Evolutionary conservation across 2,329 filamentous ascomycete species (phyloP).

Genomic region (Tolypocladium album): DNA sequence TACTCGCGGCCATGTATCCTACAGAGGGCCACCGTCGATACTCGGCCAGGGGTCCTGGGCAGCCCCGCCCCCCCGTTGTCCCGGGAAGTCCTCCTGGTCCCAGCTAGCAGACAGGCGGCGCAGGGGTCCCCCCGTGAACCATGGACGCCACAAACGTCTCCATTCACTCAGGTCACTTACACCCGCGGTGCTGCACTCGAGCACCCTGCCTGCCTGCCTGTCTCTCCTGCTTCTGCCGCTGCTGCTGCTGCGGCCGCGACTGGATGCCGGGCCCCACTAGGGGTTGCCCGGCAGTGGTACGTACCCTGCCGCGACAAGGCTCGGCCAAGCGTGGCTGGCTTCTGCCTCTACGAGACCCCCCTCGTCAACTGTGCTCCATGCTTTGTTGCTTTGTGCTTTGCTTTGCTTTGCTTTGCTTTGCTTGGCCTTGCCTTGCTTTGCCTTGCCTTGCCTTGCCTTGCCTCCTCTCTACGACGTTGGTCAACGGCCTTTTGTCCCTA

Average conservation of each 20-base stretch:
- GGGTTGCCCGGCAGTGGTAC: not conserved
- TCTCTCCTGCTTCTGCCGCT: not conserved
- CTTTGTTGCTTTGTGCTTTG: not conserved
- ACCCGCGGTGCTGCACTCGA: not conserved
- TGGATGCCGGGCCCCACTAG: not conserved
- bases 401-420: not conserved
- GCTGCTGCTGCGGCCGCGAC: not conserved
- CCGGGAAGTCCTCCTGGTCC: constrained; percentile 1
- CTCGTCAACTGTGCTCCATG: not conserved
- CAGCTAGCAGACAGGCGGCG: not conserved
- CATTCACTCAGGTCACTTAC: not conserved
- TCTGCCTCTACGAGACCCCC: not conserved
- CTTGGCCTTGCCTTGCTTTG: not conserved
- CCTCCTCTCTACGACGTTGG: not conserved
- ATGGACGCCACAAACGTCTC: not conserved
- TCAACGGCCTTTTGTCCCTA: not conserved
- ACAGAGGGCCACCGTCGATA: not conserved
- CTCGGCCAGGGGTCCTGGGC: not conserved
- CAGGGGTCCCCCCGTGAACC: not conserved
- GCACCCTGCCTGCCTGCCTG: not conserved
- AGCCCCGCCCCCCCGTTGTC: not conserved
- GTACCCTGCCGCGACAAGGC: not conserved
- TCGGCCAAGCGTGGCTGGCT: not conserved
- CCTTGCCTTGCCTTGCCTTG: not conserved
- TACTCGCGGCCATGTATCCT: not conserved